Conservation (phyloP, 768 basidiomycete species). For the Tulasnella sp. region DNA sequence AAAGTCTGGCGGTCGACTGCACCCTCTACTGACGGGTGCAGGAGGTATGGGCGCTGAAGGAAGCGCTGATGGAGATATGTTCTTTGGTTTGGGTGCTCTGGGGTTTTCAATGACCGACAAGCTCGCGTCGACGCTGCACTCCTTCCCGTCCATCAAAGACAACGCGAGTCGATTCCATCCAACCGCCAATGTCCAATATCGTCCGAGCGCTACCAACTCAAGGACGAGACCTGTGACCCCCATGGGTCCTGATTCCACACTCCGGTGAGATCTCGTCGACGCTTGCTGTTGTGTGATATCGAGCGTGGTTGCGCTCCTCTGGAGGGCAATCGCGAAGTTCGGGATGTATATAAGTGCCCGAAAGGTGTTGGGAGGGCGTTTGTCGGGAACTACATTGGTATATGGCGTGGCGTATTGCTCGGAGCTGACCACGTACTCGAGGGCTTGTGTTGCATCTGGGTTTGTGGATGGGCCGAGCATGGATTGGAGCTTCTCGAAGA, state of each 20-base stretch:
- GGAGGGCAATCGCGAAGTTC: neutral
- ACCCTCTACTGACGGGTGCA: too few species aligned
- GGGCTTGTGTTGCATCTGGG: neutral
- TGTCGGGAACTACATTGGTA: neutral
- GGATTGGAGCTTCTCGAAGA: too few species aligned
- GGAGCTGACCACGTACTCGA: constrained; percentile 10
- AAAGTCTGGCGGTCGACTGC: too few species aligned
- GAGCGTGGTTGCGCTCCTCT: constrained; percentile 2
- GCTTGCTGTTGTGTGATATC: neutral
- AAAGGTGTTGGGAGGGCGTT: constrained; percentile 1
- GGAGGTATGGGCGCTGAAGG: too few species aligned
- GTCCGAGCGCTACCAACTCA: constrained; percentile 3
- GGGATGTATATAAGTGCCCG: constrained; percentile 7
- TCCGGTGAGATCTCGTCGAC: neutral
- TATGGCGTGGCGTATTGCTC: neutral
- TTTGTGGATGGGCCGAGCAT: too few species aligned
- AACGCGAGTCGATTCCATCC: neutral
- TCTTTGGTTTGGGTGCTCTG: too few species aligned
- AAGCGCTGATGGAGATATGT: too few species aligned
- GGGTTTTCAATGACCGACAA: neutral
- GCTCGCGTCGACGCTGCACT: constrained; percentile 2
- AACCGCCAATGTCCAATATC: constrained; percentile 12
- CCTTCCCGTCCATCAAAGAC: constrained; percentile 3
- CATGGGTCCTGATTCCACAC: neutral
- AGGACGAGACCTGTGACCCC: neutral